Evolutionary conservation across 1,284 basidiomycete species (phyloP).

Genomic region (Malassezia psittaci): DNA sequence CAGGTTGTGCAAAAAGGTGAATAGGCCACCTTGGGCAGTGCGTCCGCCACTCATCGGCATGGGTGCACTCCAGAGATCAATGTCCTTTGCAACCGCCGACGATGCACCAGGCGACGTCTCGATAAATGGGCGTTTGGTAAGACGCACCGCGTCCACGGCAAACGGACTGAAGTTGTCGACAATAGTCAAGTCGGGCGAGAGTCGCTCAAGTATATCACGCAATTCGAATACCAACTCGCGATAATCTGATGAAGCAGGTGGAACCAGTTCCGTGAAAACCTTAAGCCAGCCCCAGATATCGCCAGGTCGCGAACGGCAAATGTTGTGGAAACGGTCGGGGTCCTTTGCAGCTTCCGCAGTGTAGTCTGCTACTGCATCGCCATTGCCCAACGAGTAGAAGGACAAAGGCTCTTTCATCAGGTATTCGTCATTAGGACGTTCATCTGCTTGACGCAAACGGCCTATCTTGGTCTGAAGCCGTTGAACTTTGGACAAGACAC

Average conservation of each 20-base stretch:
- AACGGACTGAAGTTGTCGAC: slow-evolving; percentile 32
- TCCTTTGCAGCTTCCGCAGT: slow-evolving; percentile 13
- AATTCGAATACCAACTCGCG: slow-evolving; percentile 20
- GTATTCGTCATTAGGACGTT: not conserved
- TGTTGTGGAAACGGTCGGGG: slow-evolving; percentile 17
- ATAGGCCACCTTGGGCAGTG: slow-evolving; percentile 16
- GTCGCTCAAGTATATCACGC: slow-evolving; percentile 18
- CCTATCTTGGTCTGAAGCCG: slow-evolving; percentile 10
- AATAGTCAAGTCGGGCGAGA: slow-evolving; percentile 28
- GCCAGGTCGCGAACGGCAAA: slow-evolving; percentile 17
- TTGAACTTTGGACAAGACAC: slow-evolving; percentile 6
- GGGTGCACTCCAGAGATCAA: slow-evolving; percentile 18
- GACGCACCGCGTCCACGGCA: slow-evolving; percentile 28
- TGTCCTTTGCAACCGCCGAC: slow-evolving; percentile 22
- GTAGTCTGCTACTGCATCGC: slow-evolving; percentile 18
- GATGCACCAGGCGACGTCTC: slow-evolving; percentile 27
- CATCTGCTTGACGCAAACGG: slow-evolving; percentile 2
- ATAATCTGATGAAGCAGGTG: slow-evolving; percentile 15
- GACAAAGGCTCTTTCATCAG: slow-evolving; percentile 2
- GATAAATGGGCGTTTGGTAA: slow-evolving; percentile 24
- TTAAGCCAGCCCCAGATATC: slow-evolving; percentile 17
- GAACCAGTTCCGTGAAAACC: slow-evolving; percentile 15
- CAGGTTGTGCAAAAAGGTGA: slow-evolving; percentile 17
- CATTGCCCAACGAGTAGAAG: slow-evolving; percentile 18
- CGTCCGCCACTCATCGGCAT: slow-evolving; percentile 26